These are phyloP conservation scores for Rhododendron ovatum DNA, from an alignment of 148 eudicot genomes.

Conservation along the genomic window DNA sequence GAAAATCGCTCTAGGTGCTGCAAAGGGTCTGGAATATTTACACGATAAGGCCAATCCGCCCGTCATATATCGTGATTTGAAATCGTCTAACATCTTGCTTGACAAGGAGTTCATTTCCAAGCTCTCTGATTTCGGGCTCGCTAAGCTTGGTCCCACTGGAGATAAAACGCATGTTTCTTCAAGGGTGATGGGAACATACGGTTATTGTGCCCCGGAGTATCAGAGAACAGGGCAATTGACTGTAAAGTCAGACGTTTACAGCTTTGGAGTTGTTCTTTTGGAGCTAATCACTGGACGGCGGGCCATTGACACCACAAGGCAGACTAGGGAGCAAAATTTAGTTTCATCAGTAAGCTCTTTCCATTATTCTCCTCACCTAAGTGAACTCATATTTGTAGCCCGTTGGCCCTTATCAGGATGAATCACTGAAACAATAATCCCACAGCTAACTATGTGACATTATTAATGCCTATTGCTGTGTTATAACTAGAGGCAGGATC, in stretches of 20 bases:
- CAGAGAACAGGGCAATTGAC: slow-evolving; percentile 48
- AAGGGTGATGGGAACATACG: slow-evolving; percentile 50
- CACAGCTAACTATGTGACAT: not conserved
- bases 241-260: slow-evolving; percentile 53
- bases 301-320: slow-evolving; percentile 40
- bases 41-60: slow-evolving; percentile 52
- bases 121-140: slow-evolving; percentile 62
- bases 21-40: slow-evolving; percentile 54
- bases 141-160: slow-evolving; percentile 51
- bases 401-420: not conserved
- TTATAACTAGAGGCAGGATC: not conserved
- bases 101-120: slow-evolving; percentile 50
- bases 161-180: slow-evolving; percentile 46
- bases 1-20: slow-evolving; percentile 57
- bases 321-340: slow-evolving; percentile 35
- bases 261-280: slow-evolving; percentile 65
- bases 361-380: not conserved
- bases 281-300: slow-evolving; percentile 53
- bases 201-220: slow-evolving; percentile 68
- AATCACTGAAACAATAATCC: not conserved
- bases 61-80: slow-evolving; percentile 54
- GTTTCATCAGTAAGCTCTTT: slow-evolving; percentile 46
- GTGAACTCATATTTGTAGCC: not conserved
- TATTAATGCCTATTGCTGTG: not conserved
- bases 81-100: slow-evolving; percentile 55